phyloP scores from a whole-genome alignment of 78 protist species.

The Acrasis kona region DNA sequence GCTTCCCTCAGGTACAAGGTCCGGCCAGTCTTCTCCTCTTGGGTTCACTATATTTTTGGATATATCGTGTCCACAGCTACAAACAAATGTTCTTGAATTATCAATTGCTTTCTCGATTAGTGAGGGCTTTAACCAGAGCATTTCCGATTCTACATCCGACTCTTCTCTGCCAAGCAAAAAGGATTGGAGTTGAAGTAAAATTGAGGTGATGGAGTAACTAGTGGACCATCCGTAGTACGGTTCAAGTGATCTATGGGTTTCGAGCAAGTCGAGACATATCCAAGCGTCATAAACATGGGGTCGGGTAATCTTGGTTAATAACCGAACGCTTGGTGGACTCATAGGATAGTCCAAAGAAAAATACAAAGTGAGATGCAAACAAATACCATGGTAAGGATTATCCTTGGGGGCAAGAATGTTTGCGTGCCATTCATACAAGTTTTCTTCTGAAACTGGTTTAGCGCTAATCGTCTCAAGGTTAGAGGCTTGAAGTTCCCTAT shows the following conservation, averaged over 20 bases:
- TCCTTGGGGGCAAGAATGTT: not conserved
- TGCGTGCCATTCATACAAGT: not conserved
- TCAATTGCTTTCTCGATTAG: not conserved
- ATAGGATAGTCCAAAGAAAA: not conserved
- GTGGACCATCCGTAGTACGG: not conserved
- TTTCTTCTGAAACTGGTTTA: not conserved
- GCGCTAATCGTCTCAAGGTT: not conserved
- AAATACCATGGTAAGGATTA: not conserved
- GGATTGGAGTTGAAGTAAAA: not conserved
- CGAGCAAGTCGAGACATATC: not conserved
- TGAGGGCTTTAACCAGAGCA: not conserved
- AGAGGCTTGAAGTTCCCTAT: not conserved
- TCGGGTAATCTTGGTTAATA: not conserved
- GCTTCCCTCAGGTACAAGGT: not conserved
- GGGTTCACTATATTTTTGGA: not conserved
- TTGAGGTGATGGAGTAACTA: not conserved
- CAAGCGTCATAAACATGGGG: not conserved
- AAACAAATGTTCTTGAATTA: not conserved
- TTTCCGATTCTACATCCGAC: not conserved
- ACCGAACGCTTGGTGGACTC: not conserved
- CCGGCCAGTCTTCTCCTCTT: too few relatives aligned
- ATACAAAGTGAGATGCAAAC: not conserved
- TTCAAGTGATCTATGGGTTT: not conserved
- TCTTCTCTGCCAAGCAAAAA: not conserved
- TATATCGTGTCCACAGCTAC: not conserved